Percentiles rank a stretch among this genome's conserved stretches.
Conservation (phyloP, 495 filamentous ascomycete genomes). For the Tetracladium setigerum region DNA sequence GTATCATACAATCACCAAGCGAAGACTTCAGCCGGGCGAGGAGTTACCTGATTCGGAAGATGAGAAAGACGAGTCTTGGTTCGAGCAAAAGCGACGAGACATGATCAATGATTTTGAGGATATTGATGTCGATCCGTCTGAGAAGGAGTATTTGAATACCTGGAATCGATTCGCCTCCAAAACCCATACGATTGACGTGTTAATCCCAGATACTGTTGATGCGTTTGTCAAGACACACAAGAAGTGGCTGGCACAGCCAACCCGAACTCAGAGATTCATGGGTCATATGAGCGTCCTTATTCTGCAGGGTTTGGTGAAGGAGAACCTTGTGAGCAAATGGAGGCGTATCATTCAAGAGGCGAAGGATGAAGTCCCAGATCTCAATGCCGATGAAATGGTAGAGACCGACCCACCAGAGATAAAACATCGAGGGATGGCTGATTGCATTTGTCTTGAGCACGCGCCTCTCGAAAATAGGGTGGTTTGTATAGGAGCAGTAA, state of each 20-base stretch:
- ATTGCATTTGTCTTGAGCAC: conserved; percentile 14
- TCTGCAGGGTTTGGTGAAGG: conserved; percentile 30
- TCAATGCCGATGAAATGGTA: neutral
- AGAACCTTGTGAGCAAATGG: conserved; percentile 27
- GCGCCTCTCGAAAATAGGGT: conserved; percentile 3
- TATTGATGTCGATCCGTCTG: conserved; percentile 27
- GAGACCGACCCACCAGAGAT: neutral
- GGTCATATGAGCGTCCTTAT: conserved; percentile 38
- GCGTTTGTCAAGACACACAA: conserved; percentile 35
- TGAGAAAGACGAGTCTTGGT: conserved; percentile 38
- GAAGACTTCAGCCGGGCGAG: conserved; percentile 34
- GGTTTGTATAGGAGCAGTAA: conserved; percentile 9
- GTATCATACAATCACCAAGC: conserved; percentile 42
- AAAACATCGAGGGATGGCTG: conserved; percentile 3
- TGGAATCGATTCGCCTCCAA: conserved; percentile 43
- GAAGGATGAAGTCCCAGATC: neutral
- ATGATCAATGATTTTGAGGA: conserved; percentile 43
- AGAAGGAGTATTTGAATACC: conserved; percentile 43
- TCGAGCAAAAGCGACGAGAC: conserved; percentile 43
- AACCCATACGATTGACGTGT: conserved; percentile 36
- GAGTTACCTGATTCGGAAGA: conserved; percentile 30
- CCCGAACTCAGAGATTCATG: conserved; percentile 35
- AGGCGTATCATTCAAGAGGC: conserved; percentile 27
- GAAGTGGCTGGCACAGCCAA: conserved; percentile 32
- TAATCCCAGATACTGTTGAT: conserved; percentile 35